phyloP scores from a whole-genome alignment of 2,329 filamentous ascomycete species.

The Phaeosphaeriaceae sp. region DNA sequence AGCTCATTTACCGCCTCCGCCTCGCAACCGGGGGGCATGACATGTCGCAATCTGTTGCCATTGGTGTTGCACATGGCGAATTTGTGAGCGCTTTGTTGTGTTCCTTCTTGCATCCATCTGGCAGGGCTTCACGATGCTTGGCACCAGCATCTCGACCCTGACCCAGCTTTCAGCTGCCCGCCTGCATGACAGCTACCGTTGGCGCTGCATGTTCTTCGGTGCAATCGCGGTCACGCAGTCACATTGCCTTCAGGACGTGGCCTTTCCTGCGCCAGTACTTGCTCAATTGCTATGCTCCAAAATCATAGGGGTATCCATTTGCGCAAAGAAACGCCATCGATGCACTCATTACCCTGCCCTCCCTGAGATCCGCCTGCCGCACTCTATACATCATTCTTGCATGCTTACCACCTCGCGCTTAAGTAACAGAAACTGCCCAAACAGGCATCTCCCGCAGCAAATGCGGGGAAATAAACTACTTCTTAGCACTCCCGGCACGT shows the following conservation, averaged over 20 bases:
- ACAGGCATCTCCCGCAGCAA: slow-evolving; percentile 33
- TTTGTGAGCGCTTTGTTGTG: background rate
- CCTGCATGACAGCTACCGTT: background rate
- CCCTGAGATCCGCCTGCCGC: slow-evolving; percentile 10
- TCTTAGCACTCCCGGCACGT: slow-evolving; percentile 38
- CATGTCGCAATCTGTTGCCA: slow-evolving; percentile 30
- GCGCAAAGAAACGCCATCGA: slow-evolving; percentile 40
- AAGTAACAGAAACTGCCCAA: slow-evolving; percentile 45
- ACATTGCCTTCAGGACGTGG: background rate
- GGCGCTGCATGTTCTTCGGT: slow-evolving; percentile 1
- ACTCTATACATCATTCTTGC: slow-evolving; percentile 22
- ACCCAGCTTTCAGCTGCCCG: background rate
- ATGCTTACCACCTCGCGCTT: slow-evolving; percentile 23
- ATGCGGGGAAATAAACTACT: slow-evolving; percentile 47
- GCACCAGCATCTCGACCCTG: slow-evolving; percentile 14
- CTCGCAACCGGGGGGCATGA: slow-evolving; percentile 10
- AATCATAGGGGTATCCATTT: slow-evolving; percentile 44
- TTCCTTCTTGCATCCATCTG: slow-evolving; percentile 11
- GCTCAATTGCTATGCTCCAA: slow-evolving; percentile 28
- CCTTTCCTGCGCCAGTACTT: slow-evolving; percentile 2
- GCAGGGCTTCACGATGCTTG: slow-evolving; percentile 41
- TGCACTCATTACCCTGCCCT: slow-evolving; percentile 24
- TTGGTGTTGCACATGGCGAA: slow-evolving; percentile 25
- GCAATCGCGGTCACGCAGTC: background rate
- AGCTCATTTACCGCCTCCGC: slow-evolving; percentile 3